phyloP scores from a whole-genome alignment of 805 yeast genomes.

The Metschnikowia anglica region DNA sequence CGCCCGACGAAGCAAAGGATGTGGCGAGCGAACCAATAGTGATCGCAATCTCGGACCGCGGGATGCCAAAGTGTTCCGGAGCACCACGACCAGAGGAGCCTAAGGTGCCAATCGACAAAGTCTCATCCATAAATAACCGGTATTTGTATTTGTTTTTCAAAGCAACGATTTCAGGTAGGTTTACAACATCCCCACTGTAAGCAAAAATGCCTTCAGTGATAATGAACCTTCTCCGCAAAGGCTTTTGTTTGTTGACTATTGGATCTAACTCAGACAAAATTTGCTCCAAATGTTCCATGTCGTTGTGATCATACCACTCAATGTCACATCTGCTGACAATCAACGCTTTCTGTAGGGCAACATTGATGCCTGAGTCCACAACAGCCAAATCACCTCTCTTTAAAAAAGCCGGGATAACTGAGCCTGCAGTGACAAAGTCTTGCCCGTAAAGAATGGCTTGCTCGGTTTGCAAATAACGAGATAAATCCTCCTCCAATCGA shows the following conservation, averaged over 20 bases:
- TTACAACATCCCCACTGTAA: conserved; percentile 75
- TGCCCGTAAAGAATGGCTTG: conserved; percentile 87
- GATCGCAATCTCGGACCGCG: conserved; percentile 74
- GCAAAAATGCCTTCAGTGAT: conserved; percentile 89
- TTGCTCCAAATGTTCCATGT: conserved; percentile 75
- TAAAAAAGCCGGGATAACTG: conserved; percentile 89
- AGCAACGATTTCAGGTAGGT: conserved; percentile 64
- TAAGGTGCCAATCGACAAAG: conserved; percentile 79
- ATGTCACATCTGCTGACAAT: conserved; percentile 83
- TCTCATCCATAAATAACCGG: conserved; percentile 84
- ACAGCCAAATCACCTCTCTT: conserved; percentile 93
- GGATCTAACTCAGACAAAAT: conserved; percentile 62
- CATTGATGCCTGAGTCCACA: conserved; percentile 74
- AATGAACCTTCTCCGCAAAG: conserved; percentile 85
- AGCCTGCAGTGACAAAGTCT: conserved; percentile 81
- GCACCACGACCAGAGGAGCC: conserved; percentile 87
- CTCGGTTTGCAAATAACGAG: conserved; percentile 74
- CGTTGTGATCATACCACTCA: conserved; percentile 84
- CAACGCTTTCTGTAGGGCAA: conserved; percentile 85
- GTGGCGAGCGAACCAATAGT: conserved; percentile 85
- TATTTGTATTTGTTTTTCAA: conserved; percentile 81
- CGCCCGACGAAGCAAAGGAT: conserved; percentile 84
- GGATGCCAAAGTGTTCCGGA: conserved; percentile 67
- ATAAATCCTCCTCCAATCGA: conserved; percentile 70
- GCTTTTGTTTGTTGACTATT: conserved; percentile 61